Conservation (phyloP, 2,329 filamentous ascomycete genomes). For the Ascosphaera aggregata region DNA sequence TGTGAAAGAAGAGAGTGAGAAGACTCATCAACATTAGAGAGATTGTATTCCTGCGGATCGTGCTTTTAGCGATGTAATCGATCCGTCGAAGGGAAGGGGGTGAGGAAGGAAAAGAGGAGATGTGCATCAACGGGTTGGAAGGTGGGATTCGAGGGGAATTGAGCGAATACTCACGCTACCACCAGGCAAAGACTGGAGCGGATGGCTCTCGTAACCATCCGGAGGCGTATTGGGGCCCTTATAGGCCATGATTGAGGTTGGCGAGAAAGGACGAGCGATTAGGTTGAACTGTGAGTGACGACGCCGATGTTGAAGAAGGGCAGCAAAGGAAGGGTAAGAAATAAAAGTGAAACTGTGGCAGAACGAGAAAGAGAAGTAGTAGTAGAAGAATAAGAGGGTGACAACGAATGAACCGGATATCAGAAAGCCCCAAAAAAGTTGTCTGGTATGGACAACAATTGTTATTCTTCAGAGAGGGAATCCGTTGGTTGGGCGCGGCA, state of each 20-base stretch:
- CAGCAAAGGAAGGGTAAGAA: constrained; percentile 3
- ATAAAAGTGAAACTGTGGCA: constrained; percentile 1
- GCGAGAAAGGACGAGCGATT: background rate
- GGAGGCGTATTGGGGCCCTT: constrained; percentile 32
- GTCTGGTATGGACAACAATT: background rate
- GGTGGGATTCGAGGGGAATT: background rate
- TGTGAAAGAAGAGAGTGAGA: constrained; percentile 23
- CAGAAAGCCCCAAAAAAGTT: no score
- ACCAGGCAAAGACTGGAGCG: constrained; percentile 39
- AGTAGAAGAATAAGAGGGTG: no score
- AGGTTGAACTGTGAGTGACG: background rate
- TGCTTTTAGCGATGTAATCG: constrained; percentile 3
- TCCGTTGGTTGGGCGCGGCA: constrained; percentile 1
- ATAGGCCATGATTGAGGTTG: constrained; percentile 33
- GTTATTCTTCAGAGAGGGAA: background rate
- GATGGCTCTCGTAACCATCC: constrained; percentile 39
- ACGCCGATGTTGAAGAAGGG: constrained; percentile 1
- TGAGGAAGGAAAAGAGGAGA: constrained; percentile 1
- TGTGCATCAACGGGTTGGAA: background rate
- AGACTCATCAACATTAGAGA: constrained; percentile 25
- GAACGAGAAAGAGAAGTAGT: background rate
- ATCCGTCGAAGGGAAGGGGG: constrained; percentile 2
- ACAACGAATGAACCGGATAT: no score
- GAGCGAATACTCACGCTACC: constrained; percentile 30
- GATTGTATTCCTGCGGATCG: constrained; percentile 26